Percentiles rank a stretch among this genome's conserved stretches.
Evolutionary conservation across 345 rosid species (phyloP).

Genomic region (Syzygium jambos): DNA sequence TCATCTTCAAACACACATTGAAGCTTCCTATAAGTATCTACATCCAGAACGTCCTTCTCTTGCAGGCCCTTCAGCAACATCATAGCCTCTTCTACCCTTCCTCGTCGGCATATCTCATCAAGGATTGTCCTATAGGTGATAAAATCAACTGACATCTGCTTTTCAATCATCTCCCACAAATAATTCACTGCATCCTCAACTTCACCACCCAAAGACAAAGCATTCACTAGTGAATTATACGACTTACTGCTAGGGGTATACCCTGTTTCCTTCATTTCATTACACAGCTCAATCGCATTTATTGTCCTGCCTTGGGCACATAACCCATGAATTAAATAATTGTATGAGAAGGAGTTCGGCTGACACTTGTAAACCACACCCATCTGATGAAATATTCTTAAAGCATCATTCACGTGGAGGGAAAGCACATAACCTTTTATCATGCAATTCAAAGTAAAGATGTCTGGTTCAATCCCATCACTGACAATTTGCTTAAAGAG

Average conservation of each 20-base stretch:
- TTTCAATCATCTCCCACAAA: constrained; percentile 78
- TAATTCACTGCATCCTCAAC: constrained; percentile 43
- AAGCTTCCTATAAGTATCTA: constrained; percentile 47
- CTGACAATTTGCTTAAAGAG: constrained; percentile 77
- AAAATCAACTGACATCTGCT: constrained; percentile 47
- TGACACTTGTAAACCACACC: constrained; percentile 51
- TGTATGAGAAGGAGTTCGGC: constrained; percentile 75
- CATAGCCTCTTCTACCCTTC: constrained; percentile 45
- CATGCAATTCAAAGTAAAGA: constrained; percentile 55
- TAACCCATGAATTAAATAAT: constrained; percentile 76
- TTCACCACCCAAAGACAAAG: constrained; percentile 68
- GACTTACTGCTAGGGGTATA: constrained; percentile 65
- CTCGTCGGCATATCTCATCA: constrained; percentile 67
- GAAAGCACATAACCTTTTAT: constrained; percentile 85
- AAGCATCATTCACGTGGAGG: constrained; percentile 85
- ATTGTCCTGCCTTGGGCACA: constrained; percentile 77
- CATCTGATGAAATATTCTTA: constrained; percentile 90
- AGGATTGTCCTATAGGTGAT: constrained; percentile 58
- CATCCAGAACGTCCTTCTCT: constrained; percentile 50
- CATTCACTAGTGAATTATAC: constrained; percentile 75
- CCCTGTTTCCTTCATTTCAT: constrained; percentile 73
- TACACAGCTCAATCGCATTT: constrained; percentile 64
- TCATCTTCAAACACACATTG: constrained; percentile 53
- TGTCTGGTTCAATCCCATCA: constrained; percentile 78
- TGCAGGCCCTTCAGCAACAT: constrained; percentile 46